Conservation (phyloP, 2,329 filamentous ascomycete genomes). For the Dactylellina parvicollis region DNA sequence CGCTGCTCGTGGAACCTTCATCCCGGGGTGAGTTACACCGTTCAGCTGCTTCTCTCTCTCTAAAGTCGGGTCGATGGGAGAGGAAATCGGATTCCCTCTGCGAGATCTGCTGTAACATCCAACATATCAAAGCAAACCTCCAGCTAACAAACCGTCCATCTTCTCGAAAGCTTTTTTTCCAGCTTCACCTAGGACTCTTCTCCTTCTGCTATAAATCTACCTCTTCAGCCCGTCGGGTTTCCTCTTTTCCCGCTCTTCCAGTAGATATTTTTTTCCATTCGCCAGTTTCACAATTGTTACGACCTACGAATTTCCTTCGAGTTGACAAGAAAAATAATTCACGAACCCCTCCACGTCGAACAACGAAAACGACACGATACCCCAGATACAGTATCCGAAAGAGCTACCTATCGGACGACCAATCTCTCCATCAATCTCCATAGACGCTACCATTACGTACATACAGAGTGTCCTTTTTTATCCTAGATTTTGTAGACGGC, state of each 20-base stretch:
- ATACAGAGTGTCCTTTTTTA: not conserved
- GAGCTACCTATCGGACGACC: not conserved
- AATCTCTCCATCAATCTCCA: not conserved
- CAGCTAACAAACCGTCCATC: not conserved
- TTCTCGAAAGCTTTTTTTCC: not conserved
- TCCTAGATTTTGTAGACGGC: slow-evolving; percentile 18
- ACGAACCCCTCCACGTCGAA: slow-evolving; percentile 27
- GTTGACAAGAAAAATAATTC: slow-evolving; percentile 21
- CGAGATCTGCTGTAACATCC: not conserved
- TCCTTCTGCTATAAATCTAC: slow-evolving; percentile 35
- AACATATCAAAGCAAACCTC: not conserved
- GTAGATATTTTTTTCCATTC: slow-evolving; percentile 32
- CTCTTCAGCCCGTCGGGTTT: too few relatives aligned
- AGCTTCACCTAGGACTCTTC: not conserved
- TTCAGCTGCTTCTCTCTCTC: not conserved
- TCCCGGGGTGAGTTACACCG: slow-evolving; percentile 25
- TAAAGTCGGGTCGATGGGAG: too few relatives aligned
- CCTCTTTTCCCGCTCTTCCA: too few relatives aligned
- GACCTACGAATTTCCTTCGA: slow-evolving; percentile 48
- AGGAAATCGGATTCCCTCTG: not conserved
- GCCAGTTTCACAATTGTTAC: too few relatives aligned
- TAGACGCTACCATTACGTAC: not conserved
- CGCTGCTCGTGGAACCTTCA: slow-evolving; percentile 1
- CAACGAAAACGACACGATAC: slow-evolving; percentile 19
- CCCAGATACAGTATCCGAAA: not conserved